phyloP scores from a whole-genome alignment of 768 basidiomycete species.

The Pulveroboletus frians region DNA sequence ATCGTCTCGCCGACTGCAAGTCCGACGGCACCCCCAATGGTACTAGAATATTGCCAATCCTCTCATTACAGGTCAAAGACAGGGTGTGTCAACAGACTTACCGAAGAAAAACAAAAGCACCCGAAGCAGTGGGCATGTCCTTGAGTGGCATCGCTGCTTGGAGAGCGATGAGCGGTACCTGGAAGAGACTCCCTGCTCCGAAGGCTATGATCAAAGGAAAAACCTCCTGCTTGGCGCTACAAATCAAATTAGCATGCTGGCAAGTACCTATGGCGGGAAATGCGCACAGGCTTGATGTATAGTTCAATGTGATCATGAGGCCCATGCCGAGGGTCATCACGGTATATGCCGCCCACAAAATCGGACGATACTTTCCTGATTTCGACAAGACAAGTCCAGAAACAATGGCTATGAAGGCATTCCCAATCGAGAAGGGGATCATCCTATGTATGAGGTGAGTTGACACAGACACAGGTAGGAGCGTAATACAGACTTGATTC shows the following conservation, averaged over 20 bases:
- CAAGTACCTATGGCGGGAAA: background rate
- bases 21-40: conserved; percentile 72
- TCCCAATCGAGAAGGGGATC: conserved; percentile 67
- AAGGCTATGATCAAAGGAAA: conserved; percentile 63
- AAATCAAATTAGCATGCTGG: conserved; percentile 5
- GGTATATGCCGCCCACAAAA: conserved; percentile 59
- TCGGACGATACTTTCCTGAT: conserved; percentile 51
- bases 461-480: background rate
- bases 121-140: conserved; percentile 81
- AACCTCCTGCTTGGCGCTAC: conserved; percentile 57
- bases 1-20: conserved; percentile 71
- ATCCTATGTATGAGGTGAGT: conserved; percentile 42
- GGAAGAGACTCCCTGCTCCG: conserved; percentile 64
- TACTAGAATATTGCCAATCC: conserved; percentile 35
- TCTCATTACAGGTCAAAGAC: background rate
- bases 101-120: conserved; percentile 67
- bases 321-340: conserved; percentile 62
- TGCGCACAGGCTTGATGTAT: conserved; percentile 38
- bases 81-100: conserved; percentile 20
- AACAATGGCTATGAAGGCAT: conserved; percentile 46
- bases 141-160: conserved; percentile 86
- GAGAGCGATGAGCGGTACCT: conserved; percentile 62
- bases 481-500: conserved; percentile 47
- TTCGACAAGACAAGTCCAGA: conserved; percentile 56
- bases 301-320: conserved; percentile 67